Base-by-base conservation (phyloP, 257 asterid species). In the Datura wrightii region DNA sequence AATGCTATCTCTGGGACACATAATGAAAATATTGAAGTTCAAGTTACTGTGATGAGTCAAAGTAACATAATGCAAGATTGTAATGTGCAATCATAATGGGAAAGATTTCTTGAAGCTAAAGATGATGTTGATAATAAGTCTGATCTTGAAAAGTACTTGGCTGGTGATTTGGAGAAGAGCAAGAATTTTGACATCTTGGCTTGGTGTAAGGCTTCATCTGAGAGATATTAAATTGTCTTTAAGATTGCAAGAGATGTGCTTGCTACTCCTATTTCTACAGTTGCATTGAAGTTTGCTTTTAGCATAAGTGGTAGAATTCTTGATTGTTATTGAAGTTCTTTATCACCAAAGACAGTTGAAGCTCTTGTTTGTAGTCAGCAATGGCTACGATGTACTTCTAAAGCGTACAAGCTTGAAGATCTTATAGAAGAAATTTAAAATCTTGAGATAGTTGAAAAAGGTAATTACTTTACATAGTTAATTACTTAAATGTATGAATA, bases 181-280 rank as follows among this genome's bases (percentile, higher is more conserved):
- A 63, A 36, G 31, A n/a, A 56, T 56, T 56, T 56, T 5, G 6
- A 56, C 16, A 2, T 16, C 31, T 7, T 56, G 3, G 4, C 10
- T 4, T 56, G 67, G 85, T 82, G 83, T 67, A 82, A 71, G 37
- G 71, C 46, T 19, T 53, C 72, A 16, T 39, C 44, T 10, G n/a
- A 37, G 9, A 85, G 36, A 19, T 85, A 15, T 55, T 79, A 55
- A n/a, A 54, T 70, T 80, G 69, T 81, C 24, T 71, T 79, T 18
- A 74, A 85, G 50, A 44, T 81, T 62, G 76, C 83, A 11, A 54
- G 79, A 44, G 69, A 82, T 67, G 56, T 85, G 19, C 52, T 85
- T 8, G 63, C 62, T 37, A 74, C n/a, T 56, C 31, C 63, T 5
- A 6, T 50, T 50, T 50, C 54, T 50, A 50, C 54, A 0, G 1